Evolutionary conservation across 495 filamentous ascomycete species (phyloP), one percentile per base, ranked within the genome.

Genomic region (Oidiodendron maius): DNA sequence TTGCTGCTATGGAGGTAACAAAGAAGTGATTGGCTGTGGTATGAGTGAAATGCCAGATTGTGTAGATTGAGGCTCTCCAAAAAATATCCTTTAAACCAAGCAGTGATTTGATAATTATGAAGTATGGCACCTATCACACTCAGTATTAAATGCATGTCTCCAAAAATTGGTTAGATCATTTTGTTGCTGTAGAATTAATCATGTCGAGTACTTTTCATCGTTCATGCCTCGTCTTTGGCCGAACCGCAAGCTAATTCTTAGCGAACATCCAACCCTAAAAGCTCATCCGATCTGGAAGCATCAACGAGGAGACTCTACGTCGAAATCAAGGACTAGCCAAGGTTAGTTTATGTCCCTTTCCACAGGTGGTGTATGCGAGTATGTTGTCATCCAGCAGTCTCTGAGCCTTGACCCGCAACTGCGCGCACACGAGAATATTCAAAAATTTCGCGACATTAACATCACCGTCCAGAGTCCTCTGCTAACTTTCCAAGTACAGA

Each of bases 381-480:
- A n/a, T n/a, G n/a, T n/a, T n/a, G n/a, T n/a, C n/a, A n/a, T n/a
- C n/a, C n/a, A n/a, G n/a, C n/a, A n/a, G n/a, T n/a, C n/a, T n/a
- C n/a, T n/a, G n/a, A n/a, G n/a, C n/a, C n/a, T n/a, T n/a, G n/a
- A n/a, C 32, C 2, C 18, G 13, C 6, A 23, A 18, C 16, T 36
- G 16, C 38, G 44, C 50, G 50, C 53, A 53, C 57, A 60, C 50
- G 35, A 48, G 28, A 52, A 57, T 30, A 45, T 54, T 49, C 26
- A n/a, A 28, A 48, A 53, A 45, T 43, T 16, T 30, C 12, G 5
- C 5, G 26, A 42, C 42, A 48, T 28, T 44, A 50, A 53, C 42
- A 12, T 35, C 45, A 48, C 40, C 22, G n/a, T n/a, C n/a, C n/a
- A n/a, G n/a, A n/a, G n/a, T n/a, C n/a, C n/a, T 30, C 11, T 48